Conservation (phyloP, 2,329 filamentous ascomycete genomes). For the Cladophialophora bantiana region DNA sequence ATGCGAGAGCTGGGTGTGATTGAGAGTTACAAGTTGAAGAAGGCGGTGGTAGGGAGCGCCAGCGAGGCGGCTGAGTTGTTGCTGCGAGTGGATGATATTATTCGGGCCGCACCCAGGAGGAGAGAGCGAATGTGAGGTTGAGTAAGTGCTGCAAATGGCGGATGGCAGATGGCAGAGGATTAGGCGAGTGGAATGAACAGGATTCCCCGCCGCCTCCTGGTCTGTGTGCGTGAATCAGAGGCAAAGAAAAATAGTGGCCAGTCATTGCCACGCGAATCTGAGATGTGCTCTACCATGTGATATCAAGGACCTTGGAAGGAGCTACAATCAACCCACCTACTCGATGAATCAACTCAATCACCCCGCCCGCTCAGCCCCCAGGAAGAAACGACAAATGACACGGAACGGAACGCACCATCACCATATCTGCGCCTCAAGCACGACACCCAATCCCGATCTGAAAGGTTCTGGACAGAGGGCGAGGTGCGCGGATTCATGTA, state of each 20-base stretch:
- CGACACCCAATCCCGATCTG: too few relatives aligned
- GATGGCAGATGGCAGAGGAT: not conserved
- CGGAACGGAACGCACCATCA: too few relatives aligned
- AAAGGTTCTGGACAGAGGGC: too few relatives aligned
- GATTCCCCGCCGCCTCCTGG: not conserved
- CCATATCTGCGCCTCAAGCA: too few relatives aligned
- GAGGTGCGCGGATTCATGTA: too few relatives aligned
- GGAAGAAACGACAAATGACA: too few relatives aligned
- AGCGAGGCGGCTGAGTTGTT: constrained; percentile 96
- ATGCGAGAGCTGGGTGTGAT: constrained; percentile 96
- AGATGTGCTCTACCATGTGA: too few relatives aligned
- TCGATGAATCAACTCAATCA: too few relatives aligned
- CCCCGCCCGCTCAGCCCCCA: too few relatives aligned
- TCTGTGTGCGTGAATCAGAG: not conserved
- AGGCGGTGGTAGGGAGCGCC: constrained; percentile 94
- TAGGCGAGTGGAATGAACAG: not conserved
- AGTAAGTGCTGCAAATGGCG: not conserved
- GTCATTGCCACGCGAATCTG: not conserved
- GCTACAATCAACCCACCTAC: too few relatives aligned
- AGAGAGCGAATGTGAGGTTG: constrained; percentile 73
- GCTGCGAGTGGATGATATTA: constrained; percentile 96
- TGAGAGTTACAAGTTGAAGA: constrained; percentile 98
- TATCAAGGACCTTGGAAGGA: too few relatives aligned
- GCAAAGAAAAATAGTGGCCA: not conserved
- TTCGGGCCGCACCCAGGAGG: constrained; percentile 85